Conservation (phyloP, 2,329 filamentous ascomycete species). For the Didymella exigua region DNA sequence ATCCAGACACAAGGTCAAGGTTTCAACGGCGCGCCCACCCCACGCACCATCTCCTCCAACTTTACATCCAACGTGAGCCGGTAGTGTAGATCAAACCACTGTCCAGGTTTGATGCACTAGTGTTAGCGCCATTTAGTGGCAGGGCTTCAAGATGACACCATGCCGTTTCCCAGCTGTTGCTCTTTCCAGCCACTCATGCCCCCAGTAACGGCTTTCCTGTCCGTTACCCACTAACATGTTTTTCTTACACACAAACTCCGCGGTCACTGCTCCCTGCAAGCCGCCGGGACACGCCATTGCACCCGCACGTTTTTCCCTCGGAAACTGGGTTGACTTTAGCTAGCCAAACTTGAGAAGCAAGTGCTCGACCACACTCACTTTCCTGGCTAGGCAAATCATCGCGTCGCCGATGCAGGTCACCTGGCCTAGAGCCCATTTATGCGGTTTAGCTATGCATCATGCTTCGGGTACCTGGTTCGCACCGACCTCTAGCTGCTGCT, state of each 20-base stretch:
- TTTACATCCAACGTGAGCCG: conserved; percentile 33
- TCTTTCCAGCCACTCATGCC: conserved; percentile 19
- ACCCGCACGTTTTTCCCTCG: conserved; percentile 25
- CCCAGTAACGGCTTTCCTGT: conserved; percentile 17
- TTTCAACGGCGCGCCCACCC: conserved; percentile 36
- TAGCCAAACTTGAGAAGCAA: conserved; percentile 31
- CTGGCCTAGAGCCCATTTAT: conserved; percentile 19
- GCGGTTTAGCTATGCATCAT: conserved; percentile 24
- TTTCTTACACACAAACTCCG: conserved; percentile 33
- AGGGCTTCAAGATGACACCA: conserved; percentile 33
- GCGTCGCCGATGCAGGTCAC: conserved; percentile 29
- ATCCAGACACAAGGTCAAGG: conserved; percentile 26
- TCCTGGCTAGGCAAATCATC: conserved; percentile 27
- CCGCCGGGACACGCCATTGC: conserved; percentile 20
- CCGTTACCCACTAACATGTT: conserved; percentile 6
- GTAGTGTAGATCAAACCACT: conserved; percentile 41
- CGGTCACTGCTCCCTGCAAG: conserved; percentile 31
- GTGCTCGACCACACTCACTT: conserved; percentile 29
- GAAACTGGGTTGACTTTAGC: conserved; percentile 30
- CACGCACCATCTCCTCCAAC: conserved; percentile 30
- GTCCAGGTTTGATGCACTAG: conserved; percentile 28
- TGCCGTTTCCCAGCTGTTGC: conserved; percentile 4
- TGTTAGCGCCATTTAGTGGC: conserved; percentile 25
- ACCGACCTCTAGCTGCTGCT: conserved; percentile 23
- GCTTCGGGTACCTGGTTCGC: conserved; percentile 32